Percentiles rank a stretch among this genome's conserved stretches.
Evolutionary conservation across 108 stramenopile species (phyloP).

Genomic region (Chaetoceros muelleri): DNA sequence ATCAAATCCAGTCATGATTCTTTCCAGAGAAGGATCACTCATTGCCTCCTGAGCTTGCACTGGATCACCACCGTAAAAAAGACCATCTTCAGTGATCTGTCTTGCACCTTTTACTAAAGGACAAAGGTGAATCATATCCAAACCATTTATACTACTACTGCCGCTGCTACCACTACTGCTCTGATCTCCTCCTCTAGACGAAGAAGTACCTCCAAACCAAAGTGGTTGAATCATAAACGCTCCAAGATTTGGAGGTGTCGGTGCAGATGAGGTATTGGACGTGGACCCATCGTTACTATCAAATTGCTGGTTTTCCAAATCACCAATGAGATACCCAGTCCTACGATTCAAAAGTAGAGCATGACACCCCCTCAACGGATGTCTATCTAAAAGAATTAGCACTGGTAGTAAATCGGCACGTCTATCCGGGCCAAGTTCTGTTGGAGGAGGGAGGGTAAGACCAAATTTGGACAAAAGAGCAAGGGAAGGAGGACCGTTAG

Average conservation of each 20-base stretch:
- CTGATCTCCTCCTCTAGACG: too few species aligned
- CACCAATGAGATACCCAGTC: constrained; percentile 78
- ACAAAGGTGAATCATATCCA: constrained; percentile 61
- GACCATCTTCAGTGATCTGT: constrained; percentile 54
- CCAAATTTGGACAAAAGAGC: constrained; percentile 67
- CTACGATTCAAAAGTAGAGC: constrained; percentile 67
- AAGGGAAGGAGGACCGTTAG: constrained; percentile 15
- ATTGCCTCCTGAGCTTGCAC: constrained; percentile 67
- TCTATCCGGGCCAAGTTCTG: constrained; percentile 70
- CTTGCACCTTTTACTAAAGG: constrained; percentile 47
- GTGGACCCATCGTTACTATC: constrained; percentile 4
- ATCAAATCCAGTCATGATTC: constrained; percentile 62
- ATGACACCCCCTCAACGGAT: constrained; percentile 26
- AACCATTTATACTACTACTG: constrained; percentile 10
- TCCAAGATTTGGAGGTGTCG: constrained; percentile 30
- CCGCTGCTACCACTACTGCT: constrained; percentile 19
- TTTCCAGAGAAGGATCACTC: constrained; percentile 26
- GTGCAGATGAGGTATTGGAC: constrained; percentile 7
- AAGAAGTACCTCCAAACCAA: constrained; percentile 69
- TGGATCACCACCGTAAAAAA: constrained; percentile 77
- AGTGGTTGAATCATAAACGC: constrained; percentile 81
- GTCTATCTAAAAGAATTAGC: constrained; percentile 40
- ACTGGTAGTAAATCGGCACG: constrained; percentile 74
- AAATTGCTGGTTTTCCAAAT: constrained; percentile 45
- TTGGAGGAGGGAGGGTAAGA: constrained; percentile 56